phyloP scores from a whole-genome alignment of 805 yeast genomes.

The Priceomyces haplophilus region DNA sequence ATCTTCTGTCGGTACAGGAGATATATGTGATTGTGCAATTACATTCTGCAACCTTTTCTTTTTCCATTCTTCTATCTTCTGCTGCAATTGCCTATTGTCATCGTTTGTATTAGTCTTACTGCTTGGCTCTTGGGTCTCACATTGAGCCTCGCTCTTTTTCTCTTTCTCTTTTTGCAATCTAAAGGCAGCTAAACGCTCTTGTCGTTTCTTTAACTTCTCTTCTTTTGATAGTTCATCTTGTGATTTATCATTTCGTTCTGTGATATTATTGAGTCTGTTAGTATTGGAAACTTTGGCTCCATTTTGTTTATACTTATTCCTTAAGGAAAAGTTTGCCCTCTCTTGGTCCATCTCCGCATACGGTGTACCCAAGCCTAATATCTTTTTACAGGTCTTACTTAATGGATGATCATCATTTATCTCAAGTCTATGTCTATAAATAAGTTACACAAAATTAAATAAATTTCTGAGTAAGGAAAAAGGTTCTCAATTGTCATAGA shows the following conservation, averaged over 20 bases:
- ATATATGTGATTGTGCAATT: background rate
- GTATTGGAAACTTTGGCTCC: conserved; percentile 10
- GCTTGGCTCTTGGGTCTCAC: conserved; percentile 1
- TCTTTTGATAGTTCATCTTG: conserved; percentile 18
- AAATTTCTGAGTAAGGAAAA: background rate
- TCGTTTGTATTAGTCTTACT: conserved; percentile 5
- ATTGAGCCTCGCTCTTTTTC: conserved; percentile 12
- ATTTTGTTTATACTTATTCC: conserved; percentile 4
- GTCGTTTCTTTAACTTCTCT: conserved; percentile 41
- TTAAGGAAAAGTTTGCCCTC: conserved; percentile 1
- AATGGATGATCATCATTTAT: background rate
- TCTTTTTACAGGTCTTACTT: too few relatives aligned
- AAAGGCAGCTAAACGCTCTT: conserved; percentile 59
- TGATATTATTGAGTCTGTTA: conserved; percentile 10
- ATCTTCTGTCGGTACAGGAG: background rate
- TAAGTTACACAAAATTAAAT: conserved; percentile 1
- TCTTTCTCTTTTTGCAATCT: conserved; percentile 49
- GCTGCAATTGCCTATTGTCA: conserved; percentile 25
- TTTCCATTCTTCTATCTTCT: conserved; percentile 53
- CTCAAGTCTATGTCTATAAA: background rate
- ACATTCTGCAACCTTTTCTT: conserved; percentile 21
- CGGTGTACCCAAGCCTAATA: background rate
- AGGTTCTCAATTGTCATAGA: conserved; percentile 35
- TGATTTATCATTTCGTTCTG: conserved; percentile 4
- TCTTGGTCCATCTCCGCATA: background rate